Evolutionary conservation across 1,284 basidiomycete genomes (phyloP), one percentile per base, ranked within the genome.

Genomic region (Apiotrichum veenhuisii): DNA sequence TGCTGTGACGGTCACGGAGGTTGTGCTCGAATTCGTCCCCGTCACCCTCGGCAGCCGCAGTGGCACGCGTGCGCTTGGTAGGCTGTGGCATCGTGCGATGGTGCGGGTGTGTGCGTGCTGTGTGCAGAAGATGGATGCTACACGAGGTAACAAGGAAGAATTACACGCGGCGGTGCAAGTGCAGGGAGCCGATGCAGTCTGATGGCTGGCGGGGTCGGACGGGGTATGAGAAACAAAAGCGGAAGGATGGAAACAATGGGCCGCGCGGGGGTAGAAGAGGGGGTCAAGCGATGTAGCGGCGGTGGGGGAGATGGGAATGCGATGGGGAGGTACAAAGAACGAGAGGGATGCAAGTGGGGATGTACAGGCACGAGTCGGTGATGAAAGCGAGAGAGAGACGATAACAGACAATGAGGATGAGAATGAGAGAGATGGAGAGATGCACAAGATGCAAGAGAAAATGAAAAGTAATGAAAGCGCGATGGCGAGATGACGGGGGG

Each of bases 11-110:
- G 30, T n/a, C n/a, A n/a, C n/a, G 30, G 30, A 30, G 30, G 30
- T 30, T 12, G 7, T 30, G 30, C 7, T 30, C 12, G 30, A 12
- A 5, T 12, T 30, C 30, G 30, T 30, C 30, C 30, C 7, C 30
- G 15, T 55, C 45, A 30, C 54, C 53, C 25, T 54, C 48, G 33
- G 46, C 46, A 9, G 49, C 49, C 36, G 58, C 58, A 10, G 59
- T 27, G 5, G 65, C 36, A 37, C 65, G 61, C 23, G 63, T 63
- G 33, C 65, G 63, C 40, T 67, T 67, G 2, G 47, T 42, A 10
- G 61, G 30, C 5, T 5, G 30, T 12, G 30, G 7, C 30, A 30
- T 30, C 30, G 30, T 30, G 5, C 12, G 7, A 12, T 30, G 30
- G n/a, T n/a, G n/a, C n/a, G n/a, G n/a, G n/a, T n/a, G n/a, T n/a